phyloP scores from a whole-genome alignment of 192 early-diverging fungal species.

The Martensiomyces pterosporus region DNA sequence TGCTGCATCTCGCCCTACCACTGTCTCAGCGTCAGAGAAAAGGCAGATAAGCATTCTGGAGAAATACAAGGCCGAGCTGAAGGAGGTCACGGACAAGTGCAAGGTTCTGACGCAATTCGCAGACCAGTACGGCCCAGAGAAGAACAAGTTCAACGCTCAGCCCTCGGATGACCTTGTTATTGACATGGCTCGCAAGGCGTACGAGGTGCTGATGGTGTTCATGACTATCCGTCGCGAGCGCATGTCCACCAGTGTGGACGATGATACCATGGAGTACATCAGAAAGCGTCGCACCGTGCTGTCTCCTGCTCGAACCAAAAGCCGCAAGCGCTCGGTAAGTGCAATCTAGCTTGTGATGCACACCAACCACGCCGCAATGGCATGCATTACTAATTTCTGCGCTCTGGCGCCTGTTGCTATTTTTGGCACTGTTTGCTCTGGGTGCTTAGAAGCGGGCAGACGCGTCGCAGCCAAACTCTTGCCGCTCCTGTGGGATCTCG shows the following conservation, averaged over 20 bases:
- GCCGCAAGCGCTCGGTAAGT: slow-evolving; percentile 52
- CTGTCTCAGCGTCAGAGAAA: too few relatives aligned
- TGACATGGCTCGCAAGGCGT: slow-evolving; percentile 53
- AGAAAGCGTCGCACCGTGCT: slow-evolving; percentile 52
- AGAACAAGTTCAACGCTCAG: slow-evolving; percentile 49
- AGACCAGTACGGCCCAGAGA: slow-evolving; percentile 47
- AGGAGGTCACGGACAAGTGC: slow-evolving; percentile 48
- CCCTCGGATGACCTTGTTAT: slow-evolving; percentile 51
- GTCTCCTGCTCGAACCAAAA: slow-evolving; percentile 37
- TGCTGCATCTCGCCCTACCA: too few relatives aligned
- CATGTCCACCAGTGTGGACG: slow-evolving; percentile 42
- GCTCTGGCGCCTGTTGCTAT: background rate
- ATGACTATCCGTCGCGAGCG: slow-evolving; percentile 50
- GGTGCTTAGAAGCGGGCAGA: slow-evolving; percentile 50
- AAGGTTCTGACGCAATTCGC: slow-evolving; percentile 48
- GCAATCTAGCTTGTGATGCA: too few relatives aligned
- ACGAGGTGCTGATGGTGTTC: slow-evolving; percentile 52
- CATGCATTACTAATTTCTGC: too few relatives aligned
- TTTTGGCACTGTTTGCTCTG: slow-evolving; percentile 3
- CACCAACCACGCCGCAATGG: too few relatives aligned
- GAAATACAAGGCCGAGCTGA: slow-evolving; percentile 42
- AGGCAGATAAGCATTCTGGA: slow-evolving; percentile 25
- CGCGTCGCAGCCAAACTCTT: slow-evolving; percentile 61
- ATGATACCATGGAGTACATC: slow-evolving; percentile 55
- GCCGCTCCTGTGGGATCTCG: slow-evolving; percentile 75